Base-by-base conservation (phyloP, 2,329 filamentous ascomycete genomes). In the Amphichorda felina region DNA sequence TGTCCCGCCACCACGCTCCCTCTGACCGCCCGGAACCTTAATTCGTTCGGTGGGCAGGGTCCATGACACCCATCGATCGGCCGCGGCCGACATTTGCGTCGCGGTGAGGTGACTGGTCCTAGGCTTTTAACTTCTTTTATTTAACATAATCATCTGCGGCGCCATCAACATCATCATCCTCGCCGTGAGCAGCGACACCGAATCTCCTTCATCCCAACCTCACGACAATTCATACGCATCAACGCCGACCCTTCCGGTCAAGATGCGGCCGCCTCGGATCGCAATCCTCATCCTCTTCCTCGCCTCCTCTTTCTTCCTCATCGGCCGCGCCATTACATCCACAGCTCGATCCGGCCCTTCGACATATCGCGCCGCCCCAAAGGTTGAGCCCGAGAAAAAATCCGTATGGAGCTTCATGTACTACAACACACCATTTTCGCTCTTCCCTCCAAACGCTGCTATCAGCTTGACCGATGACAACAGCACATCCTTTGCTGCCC, bases 391-490 rank as follows among this genome's bases (percentile, higher is more conserved):
- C 29, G 28, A 36, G 18, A 33, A 38, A 16, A 50, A 46, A 30
- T 49, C 53, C 6, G 42, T 56, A 27, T 55, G 55, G 44, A 49
- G 55, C 27, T 63, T 84, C 43, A 76, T 84, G 57, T 79, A 79
- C 43, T 82, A 84, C 56, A 77, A 76, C 40, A 68, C 78, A 5
- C 80, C 88, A 1, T 84, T 88, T 43, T 87, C 85, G 15, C 75
- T 98, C 16, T 98, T 98, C 54, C 88, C 89, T 4, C 88, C 88
- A 4, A 94, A 91, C 44, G 91, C 91, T 33, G 83, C 93, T 49
- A 95, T 98, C 54, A 94, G 85, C 56, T 72, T 98, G 41, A 94
- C 88, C 50, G 87, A 96, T 58, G 91, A 98, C 60, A 98, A 98
- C 59, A 94, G 86, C 46, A 98, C 91, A 10, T 94, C 93, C 47